A percentile compares a stretch with the other conserved stretches of the same genome.
Conservation (phyloP, 176 grass and related monocot species). For the Oryza officinalis region DNA sequence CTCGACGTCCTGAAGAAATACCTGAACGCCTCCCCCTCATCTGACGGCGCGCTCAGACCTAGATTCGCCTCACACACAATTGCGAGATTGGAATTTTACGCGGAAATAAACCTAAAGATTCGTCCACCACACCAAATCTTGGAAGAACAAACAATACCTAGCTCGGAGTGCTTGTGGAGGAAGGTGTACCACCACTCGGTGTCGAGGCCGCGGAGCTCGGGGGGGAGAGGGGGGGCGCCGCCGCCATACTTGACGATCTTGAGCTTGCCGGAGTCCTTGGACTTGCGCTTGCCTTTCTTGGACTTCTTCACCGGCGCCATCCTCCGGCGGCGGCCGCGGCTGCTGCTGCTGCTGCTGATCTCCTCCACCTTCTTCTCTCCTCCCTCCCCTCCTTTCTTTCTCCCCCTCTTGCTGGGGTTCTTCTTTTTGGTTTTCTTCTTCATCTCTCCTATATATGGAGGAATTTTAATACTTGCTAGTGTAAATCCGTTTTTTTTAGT, state of each 20-base stretch:
- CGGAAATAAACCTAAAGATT: slow-evolving; percentile 7
- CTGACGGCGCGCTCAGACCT: slow-evolving; percentile 44
- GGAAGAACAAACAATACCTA: slow-evolving; percentile 24
- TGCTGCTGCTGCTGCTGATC: no score
- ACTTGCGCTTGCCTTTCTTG: slow-evolving; percentile 79
- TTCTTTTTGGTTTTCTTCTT: background rate
- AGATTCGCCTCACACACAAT: background rate
- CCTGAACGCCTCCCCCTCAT: slow-evolving; percentile 92
- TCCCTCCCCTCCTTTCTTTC: background rate
- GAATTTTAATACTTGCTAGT: background rate
- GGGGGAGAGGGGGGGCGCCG: slow-evolving; percentile 37
- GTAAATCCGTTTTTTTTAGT: background rate
- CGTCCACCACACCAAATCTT: slow-evolving; percentile 16
- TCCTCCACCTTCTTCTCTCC: no score
- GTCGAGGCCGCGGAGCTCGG: slow-evolving; percentile 66
- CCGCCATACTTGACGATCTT: slow-evolving; percentile 41
- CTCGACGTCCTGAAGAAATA: slow-evolving; percentile 97
- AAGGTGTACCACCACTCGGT: slow-evolving; percentile 97
- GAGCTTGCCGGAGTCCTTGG: slow-evolving; percentile 57
- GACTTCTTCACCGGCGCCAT: slow-evolving; percentile 72
- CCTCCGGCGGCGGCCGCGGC: background rate
- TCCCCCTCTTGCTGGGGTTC: no score
- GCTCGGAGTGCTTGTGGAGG: slow-evolving; percentile 59
- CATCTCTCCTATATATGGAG: background rate
- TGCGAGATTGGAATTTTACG: background rate